Base-by-base conservation (phyloP, 352 stramenopile genomes). In the Pythium chondricola region DNA sequence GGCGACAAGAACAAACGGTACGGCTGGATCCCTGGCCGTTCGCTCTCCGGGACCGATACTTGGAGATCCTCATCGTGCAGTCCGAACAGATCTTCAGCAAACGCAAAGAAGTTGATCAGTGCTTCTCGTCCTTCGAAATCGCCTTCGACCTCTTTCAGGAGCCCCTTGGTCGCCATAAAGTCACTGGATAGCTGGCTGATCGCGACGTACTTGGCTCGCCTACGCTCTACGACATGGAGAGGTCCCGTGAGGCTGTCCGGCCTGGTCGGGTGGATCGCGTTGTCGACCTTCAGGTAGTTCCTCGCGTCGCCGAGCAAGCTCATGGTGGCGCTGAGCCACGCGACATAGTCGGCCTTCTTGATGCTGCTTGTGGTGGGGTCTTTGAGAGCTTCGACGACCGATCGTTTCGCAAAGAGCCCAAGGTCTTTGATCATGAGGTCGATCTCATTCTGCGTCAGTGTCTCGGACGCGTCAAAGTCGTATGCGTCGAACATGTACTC, bases 121-220 rank as follows among this genome's bases (percentile, higher is more conserved):
- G 76, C 65, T 32, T 88, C 78, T 4, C 78, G 69, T 2, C 74
- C 77, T 75, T 93, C 81, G 54, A 90, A 93, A 31, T 90, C 78
- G 8, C 81, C 81, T 55, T 93, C 81, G 16, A 93, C 46, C 43
- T 93, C 81, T 16, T 69, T 65, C 24, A 89, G 43, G 1, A 89
- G 42, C 3, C 85, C 69, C 29, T 85, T 71, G 22, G 67, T 96
- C 24, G 74, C 76, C 16, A 97, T 46, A 48, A 95, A 97, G 48
- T 99, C 94, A 38, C 70, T 61, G 2, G 85, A 95, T 2, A 99
- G 70, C 14, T 71, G 65, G 32, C 81, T 96, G 39, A 98, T 89
- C 18, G 93, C 84, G 14, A 98, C 68, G 63, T 95, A 99, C 57
- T 98, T 98, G 26, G 95, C 84, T 22, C 94, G 61, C 13, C 95